A percentile compares a stretch with the other conserved stretches of the same genome.
These are phyloP conservation scores for Dryas drummondii DNA, from an alignment of 306 rosid genomes.

Conservation along the genomic window DNA sequence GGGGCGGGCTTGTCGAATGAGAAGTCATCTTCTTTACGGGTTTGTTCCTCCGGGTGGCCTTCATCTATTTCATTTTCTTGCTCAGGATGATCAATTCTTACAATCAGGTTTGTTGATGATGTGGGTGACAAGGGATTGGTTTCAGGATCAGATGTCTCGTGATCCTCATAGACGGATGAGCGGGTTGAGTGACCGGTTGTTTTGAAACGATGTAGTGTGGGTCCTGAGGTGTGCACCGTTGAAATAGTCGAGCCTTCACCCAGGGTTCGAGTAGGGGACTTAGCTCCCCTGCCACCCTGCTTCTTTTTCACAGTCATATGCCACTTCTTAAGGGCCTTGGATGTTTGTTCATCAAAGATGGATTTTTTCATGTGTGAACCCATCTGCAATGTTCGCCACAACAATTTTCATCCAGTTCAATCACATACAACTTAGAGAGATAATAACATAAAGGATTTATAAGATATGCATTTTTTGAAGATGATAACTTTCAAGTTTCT, in stretches of 20 bases:
- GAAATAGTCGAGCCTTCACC: slow-evolving; percentile 52
- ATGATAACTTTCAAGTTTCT: background rate
- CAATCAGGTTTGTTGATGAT: slow-evolving; percentile 24
- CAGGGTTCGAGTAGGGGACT: slow-evolving; percentile 31
- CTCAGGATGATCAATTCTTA: slow-evolving; percentile 42
- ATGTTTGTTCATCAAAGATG: slow-evolving; percentile 85
- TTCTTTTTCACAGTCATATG: slow-evolving; percentile 69
- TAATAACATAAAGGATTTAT: background rate
- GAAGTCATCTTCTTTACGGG: slow-evolving; percentile 41
- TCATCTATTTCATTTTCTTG: slow-evolving; percentile 26
- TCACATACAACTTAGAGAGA: background rate
- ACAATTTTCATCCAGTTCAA: background rate
- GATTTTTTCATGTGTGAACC: slow-evolving; percentile 77
- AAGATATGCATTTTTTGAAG: background rate
- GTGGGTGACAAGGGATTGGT: slow-evolving; percentile 33
- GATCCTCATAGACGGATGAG: slow-evolving; percentile 34
- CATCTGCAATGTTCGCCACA: slow-evolving; percentile 52
- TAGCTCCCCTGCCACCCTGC: slow-evolving; percentile 37
- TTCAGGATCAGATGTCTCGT: slow-evolving; percentile 44
- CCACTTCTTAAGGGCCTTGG: slow-evolving; percentile 80
- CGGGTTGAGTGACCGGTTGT: slow-evolving; percentile 66
- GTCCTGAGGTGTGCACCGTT: slow-evolving; percentile 39
- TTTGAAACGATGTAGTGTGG: slow-evolving; percentile 64
- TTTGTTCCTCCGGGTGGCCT: slow-evolving; percentile 29
- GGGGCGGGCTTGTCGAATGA: slow-evolving; percentile 42